phyloP scores from a whole-genome alignment of 225 moss, liverwort and hornwort genomes.

The Physcomitrium patens region DNA sequence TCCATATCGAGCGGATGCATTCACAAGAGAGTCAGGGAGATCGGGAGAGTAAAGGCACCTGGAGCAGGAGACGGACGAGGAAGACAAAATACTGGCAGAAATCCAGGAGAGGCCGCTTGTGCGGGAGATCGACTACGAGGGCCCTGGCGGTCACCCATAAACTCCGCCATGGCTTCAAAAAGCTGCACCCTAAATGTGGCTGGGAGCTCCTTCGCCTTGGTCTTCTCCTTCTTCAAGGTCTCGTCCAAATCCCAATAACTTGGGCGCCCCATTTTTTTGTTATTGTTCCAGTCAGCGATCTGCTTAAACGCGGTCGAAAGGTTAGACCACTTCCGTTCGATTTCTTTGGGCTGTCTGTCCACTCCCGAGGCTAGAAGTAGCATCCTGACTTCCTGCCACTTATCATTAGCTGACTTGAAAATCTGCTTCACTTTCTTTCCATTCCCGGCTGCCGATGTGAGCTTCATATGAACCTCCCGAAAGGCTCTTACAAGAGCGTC shows the following conservation, averaged over 20 bases:
- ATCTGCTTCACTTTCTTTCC: slow-evolving; percentile 77
- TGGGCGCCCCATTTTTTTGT: slow-evolving; percentile 56
- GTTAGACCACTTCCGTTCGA: slow-evolving; percentile 73
- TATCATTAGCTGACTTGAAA: slow-evolving; percentile 68
- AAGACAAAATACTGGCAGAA: slow-evolving; percentile 40
- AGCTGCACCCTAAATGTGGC: slow-evolving; percentile 67
- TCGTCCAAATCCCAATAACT: slow-evolving; percentile 74
- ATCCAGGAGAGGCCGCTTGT: slow-evolving; percentile 17
- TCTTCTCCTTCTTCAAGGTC: slow-evolving; percentile 67
- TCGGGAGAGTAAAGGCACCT: slow-evolving; percentile 25
- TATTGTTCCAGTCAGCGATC: slow-evolving; percentile 71
- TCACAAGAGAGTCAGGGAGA: neutral
- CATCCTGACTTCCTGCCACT: slow-evolving; percentile 68
- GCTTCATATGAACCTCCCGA: slow-evolving; percentile 70
- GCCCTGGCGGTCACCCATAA: slow-evolving; percentile 66
- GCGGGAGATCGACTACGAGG: slow-evolving; percentile 55
- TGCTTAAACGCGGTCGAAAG: slow-evolving; percentile 72
- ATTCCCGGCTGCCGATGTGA: slow-evolving; percentile 57
- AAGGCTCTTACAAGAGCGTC: slow-evolving; percentile 67
- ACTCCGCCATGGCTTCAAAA: slow-evolving; percentile 68
- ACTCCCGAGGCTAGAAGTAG: slow-evolving; percentile 53
- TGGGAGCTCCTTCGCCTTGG: slow-evolving; percentile 67
- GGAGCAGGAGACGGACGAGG: slow-evolving; percentile 45
- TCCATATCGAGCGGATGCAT: neutral
- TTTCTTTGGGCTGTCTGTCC: slow-evolving; percentile 66